Evolutionary conservation across 345 rosid species (phyloP).

Genomic region (Raphanus sativus): DNA sequence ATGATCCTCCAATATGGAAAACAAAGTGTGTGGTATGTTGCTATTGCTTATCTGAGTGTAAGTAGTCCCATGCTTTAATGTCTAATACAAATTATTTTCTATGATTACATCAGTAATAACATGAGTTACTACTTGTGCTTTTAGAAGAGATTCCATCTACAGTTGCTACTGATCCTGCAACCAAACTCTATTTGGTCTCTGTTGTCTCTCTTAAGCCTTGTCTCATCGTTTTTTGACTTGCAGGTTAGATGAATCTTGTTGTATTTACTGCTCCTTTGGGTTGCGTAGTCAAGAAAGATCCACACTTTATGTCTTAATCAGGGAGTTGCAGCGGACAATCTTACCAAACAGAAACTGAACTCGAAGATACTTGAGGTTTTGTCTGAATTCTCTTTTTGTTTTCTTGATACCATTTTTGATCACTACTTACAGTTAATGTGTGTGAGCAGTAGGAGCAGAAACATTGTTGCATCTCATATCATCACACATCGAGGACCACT

Average conservation of each 20-base stretch:
- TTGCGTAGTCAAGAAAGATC: neutral
- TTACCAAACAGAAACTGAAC: slow-evolving; percentile 60
- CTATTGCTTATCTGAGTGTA: slow-evolving; percentile 47
- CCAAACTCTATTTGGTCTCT: slow-evolving; percentile 33
- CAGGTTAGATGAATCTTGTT: slow-evolving; percentile 23
- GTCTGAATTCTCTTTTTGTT: slow-evolving; percentile 20
- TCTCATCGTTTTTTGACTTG: slow-evolving; percentile 20
- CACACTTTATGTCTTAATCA: slow-evolving; percentile 38
- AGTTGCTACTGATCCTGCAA: slow-evolving; percentile 28
- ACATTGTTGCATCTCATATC: slow-evolving; percentile 92
- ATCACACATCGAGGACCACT: slow-evolving; percentile 87
- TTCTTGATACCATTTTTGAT: neutral
- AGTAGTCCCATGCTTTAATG: slow-evolving; percentile 34
- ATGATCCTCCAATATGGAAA: slow-evolving; percentile 82
- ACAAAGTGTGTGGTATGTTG: slow-evolving; percentile 79
- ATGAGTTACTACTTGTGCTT: neutral
- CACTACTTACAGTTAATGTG: slow-evolving; percentile 5
- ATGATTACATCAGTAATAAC: slow-evolving; percentile 11
- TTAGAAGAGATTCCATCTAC: slow-evolving; percentile 1
- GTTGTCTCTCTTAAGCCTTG: slow-evolving; percentile 36
- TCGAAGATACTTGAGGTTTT: slow-evolving; percentile 82
- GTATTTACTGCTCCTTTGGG: neutral
- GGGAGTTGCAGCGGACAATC: slow-evolving; percentile 45
- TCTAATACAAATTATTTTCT: slow-evolving; percentile 7
- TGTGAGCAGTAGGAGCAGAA: slow-evolving; percentile 69